Evolutionary conservation across 2,329 filamentous ascomycete genomes (phyloP).

Genomic region (Aspergillus quadricinctus): DNA sequence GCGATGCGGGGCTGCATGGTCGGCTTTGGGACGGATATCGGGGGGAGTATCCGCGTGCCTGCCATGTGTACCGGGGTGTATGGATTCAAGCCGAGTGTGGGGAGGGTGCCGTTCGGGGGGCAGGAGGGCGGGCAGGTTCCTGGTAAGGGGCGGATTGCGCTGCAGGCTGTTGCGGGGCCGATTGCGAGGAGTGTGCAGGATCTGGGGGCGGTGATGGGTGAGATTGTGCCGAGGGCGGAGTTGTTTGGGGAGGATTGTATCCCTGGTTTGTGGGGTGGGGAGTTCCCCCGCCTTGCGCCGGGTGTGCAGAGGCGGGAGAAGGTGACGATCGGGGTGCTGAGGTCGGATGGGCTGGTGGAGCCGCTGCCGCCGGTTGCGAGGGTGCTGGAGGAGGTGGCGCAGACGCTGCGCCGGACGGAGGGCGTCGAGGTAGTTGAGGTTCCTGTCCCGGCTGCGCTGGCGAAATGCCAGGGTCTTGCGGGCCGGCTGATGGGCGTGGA

Average conservation of each 20-base stretch:
- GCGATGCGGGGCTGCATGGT: conserved; percentile 56
- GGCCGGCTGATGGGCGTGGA: conserved; percentile 58
- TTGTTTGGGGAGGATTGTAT: conserved; percentile 50
- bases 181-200: conserved; percentile 38
- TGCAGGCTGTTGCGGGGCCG: conserved; percentile 46
- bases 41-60: conserved; percentile 43
- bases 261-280: conserved; percentile 38
- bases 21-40: conserved; percentile 61
- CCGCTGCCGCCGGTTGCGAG: conserved; percentile 39
- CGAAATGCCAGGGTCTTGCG: conserved; percentile 53
- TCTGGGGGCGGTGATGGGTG: conserved; percentile 45
- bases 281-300: conserved; percentile 12
- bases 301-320: conserved; percentile 24
- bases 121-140: conserved; percentile 47
- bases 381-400: conserved; percentile 37
- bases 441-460: conserved; percentile 49
- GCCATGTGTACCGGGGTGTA: conserved; percentile 51
- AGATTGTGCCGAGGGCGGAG: conserved; percentile 49
- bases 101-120: conserved; percentile 49
- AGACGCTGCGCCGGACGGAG: conserved; percentile 26
- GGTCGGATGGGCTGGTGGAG: conserved; percentile 36
- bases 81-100: conserved; percentile 47
- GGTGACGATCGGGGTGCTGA: conserved; percentile 41
- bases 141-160: conserved; percentile 47
- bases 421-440: conserved; percentile 58